A percentile compares a stretch with the other conserved stretches of the same genome.
These are phyloP conservation scores for Arthrobotrys sphaeroides DNA, from an alignment of 2,329 filamentous ascomycete species.

Conservation along the genomic window DNA sequence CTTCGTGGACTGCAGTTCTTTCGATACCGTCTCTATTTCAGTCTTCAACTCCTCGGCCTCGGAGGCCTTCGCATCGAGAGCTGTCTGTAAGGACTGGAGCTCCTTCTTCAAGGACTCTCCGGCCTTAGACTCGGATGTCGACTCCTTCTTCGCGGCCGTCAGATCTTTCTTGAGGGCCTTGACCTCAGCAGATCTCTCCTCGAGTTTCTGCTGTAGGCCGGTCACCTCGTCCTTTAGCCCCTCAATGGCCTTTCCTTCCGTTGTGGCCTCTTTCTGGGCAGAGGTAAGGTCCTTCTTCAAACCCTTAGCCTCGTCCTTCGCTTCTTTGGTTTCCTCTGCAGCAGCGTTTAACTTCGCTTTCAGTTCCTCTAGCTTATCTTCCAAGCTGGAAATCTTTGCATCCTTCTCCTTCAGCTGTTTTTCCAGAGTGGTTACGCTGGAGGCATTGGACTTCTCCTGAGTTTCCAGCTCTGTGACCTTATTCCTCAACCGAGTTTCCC, in stretches of 20 bases:
- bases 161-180: constrained; percentile 49
- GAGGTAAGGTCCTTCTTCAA: constrained; percentile 47
- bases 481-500: constrained; percentile 33
- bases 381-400: constrained; percentile 63
- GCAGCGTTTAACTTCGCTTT: constrained; percentile 55
- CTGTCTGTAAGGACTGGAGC: constrained; percentile 20
- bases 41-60: constrained; percentile 36
- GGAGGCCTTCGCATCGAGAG: constrained; percentile 28
- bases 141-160: constrained; percentile 45
- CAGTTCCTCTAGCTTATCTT: constrained; percentile 62
- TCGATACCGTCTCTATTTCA: constrained; percentile 39
- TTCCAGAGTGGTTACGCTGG: constrained; percentile 58
- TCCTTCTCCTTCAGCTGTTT: constrained; percentile 64
- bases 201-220: constrained; percentile 36
- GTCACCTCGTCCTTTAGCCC: constrained; percentile 32
- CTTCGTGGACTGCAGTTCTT: constrained; percentile 39
- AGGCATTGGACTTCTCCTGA: background rate
- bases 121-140: constrained; percentile 31
- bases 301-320: constrained; percentile 53
- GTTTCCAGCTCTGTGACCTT: constrained; percentile 30
- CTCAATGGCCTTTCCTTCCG: constrained; percentile 41
- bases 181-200: constrained; percentile 33
- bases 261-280: constrained; percentile 40
- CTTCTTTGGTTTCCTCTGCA: constrained; percentile 59
- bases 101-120: constrained; percentile 44